phyloP scores from a whole-genome alignment of 1,284 basidiomycete species.

The Coniophora puteana region DNA sequence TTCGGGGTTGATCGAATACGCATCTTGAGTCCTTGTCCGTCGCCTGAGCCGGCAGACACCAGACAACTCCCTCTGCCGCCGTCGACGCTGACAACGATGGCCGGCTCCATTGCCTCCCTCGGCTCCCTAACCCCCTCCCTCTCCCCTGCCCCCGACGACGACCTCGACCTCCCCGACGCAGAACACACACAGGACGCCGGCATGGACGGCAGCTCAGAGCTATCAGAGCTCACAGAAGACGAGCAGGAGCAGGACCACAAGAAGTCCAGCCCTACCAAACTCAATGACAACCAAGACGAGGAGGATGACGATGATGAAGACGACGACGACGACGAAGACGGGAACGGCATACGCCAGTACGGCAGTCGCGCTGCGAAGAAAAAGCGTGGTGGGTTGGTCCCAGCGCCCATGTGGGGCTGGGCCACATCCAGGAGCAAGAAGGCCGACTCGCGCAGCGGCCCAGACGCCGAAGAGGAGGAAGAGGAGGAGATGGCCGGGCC shows the following conservation, averaged over 20 bases:
- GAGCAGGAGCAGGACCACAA: constrained; percentile 50
- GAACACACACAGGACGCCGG: constrained; percentile 33
- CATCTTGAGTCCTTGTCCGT: too few relatives aligned
- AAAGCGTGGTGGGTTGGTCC: constrained; percentile 65
- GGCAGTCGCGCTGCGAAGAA: constrained; percentile 37
- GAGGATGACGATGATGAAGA: constrained; percentile 17
- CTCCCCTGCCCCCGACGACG: constrained; percentile 31
- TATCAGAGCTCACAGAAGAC: constrained; percentile 78
- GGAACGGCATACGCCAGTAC: constrained; percentile 14
- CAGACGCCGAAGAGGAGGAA: constrained; percentile 47
- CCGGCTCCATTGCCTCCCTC: constrained; percentile 52
- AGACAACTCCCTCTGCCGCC: not conserved
- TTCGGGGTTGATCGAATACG: constrained; percentile 20
- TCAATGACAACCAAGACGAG: constrained; percentile 10
- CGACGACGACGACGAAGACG: constrained; percentile 23
- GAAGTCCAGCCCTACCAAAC: constrained; percentile 12
- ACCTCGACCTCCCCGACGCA: constrained; percentile 21
- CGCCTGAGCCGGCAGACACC: constrained; percentile 13
- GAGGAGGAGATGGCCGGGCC: constrained; percentile 51
- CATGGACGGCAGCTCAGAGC: constrained; percentile 67
- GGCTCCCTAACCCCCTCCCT: constrained; percentile 59
- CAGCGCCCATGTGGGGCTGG: constrained; percentile 78
- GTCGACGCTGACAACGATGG: constrained; percentile 36
- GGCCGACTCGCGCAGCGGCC: constrained; percentile 17
- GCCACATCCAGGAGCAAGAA: constrained; percentile 50